Conservation (phyloP, 176 grass and related monocot genomes). For the barley (Hordeum vulgare) region DNA sequence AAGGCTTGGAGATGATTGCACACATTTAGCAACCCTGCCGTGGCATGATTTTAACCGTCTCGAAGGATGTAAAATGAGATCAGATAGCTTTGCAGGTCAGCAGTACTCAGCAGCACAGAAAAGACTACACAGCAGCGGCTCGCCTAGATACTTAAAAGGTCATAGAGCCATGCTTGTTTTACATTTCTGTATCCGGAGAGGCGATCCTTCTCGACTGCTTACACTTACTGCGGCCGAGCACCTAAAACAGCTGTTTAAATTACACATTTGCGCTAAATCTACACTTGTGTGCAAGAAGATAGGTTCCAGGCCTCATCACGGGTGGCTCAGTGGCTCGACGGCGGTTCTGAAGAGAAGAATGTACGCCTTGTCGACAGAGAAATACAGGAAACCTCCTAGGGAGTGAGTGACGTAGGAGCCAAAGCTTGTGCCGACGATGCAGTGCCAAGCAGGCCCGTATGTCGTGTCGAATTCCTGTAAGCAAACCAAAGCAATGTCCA, state of each 20-base stretch:
- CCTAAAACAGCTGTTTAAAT: conserved; percentile 14
- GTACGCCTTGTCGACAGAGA: conserved; percentile 56
- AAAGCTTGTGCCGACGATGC: conserved; percentile 75
- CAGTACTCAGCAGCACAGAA: not conserved
- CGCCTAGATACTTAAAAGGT: not conserved
- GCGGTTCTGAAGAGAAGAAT: conserved; percentile 61
- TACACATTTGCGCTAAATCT: conserved; percentile 26
- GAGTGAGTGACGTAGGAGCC: conserved; percentile 70
- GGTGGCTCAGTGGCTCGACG: conserved; percentile 34
- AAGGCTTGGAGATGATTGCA: too few species aligned
- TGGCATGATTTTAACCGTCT: not conserved
- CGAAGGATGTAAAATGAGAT: not conserved
- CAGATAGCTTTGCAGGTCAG: not conserved
- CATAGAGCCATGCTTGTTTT: not conserved
- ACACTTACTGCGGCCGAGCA: not conserved
- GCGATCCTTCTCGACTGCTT: not conserved
- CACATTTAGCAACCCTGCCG: too few species aligned
- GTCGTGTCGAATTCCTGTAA: conserved; percentile 57
- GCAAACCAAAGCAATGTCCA: not conserved
- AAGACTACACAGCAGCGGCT: not conserved
- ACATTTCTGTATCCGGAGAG: not conserved
- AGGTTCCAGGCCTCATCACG: not conserved
- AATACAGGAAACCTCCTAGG: conserved; percentile 62
- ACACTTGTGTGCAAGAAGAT: not conserved
- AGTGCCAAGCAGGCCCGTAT: conserved; percentile 75